These are phyloP conservation scores for Amaranthus tricolor DNA, from an alignment of 179 eudicot genomes.

Conservation along the genomic window DNA sequence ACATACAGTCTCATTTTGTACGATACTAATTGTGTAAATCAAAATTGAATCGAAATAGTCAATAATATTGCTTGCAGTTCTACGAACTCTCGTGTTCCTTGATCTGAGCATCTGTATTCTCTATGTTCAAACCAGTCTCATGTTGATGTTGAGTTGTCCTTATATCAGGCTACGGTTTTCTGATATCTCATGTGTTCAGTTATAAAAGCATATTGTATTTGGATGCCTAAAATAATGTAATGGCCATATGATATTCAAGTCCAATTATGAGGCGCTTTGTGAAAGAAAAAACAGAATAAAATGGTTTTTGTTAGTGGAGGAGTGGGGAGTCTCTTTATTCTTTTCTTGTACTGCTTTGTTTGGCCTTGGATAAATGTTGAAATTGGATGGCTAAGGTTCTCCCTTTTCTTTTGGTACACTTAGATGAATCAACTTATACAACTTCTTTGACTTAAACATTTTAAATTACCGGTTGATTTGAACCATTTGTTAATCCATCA, in stretches of 20 bases:
- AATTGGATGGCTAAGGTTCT: constrained; percentile 31
- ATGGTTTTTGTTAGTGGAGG: constrained; percentile 21
- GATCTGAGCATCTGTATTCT: background rate
- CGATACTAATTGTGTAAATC: background rate
- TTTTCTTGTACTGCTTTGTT: constrained; percentile 23
- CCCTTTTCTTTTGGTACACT: background rate
- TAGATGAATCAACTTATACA: constrained; percentile 5
- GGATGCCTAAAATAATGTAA: constrained; percentile 1
- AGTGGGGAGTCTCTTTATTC: constrained; percentile 29
- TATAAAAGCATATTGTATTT: background rate
- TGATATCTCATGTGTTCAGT: background rate
- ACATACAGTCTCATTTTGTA: background rate
- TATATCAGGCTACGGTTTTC: background rate
- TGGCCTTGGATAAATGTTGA: constrained; percentile 16
- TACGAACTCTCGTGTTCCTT: background rate
- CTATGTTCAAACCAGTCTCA: background rate
- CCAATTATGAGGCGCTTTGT: constrained; percentile 19
- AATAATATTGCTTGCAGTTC: background rate
- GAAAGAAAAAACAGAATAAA: constrained; percentile 21
- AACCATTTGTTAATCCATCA: constrained; percentile 21
- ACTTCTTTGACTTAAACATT: constrained; percentile 17
- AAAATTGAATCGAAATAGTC: background rate
- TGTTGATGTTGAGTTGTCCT: background rate
- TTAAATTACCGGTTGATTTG: constrained; percentile 6
- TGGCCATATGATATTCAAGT: constrained; percentile 15